Conservation (phyloP, 2,329 filamentous ascomycete species). For the Penicillium concentricum region DNA sequence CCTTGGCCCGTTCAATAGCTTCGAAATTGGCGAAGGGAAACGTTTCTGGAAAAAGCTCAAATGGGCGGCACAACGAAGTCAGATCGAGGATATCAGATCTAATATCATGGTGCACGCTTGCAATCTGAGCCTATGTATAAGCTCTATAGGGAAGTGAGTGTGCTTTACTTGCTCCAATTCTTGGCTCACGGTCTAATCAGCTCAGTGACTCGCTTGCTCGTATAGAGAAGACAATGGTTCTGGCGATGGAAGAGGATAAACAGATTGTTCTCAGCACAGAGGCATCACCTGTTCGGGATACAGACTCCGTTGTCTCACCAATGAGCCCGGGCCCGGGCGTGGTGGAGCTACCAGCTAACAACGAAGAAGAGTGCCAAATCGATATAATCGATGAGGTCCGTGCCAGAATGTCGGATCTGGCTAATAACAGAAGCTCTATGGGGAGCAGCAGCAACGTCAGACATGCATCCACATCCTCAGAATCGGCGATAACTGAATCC, state of each 20-base stretch:
- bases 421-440: not conserved
- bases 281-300: constrained; percentile 2
- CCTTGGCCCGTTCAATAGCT: constrained; percentile 20
- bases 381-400: not conserved
- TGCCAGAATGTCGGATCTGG: not conserved
- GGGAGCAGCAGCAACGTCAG: constrained; percentile 1
- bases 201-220: constrained; percentile 24
- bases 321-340: constrained; percentile 1
- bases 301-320: constrained; percentile 5
- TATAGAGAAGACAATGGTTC: constrained; percentile 23
- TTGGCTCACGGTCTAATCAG: not conserved
- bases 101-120: constrained; percentile 31
- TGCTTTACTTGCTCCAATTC: too few species aligned
- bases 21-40: constrained; percentile 23
- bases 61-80: constrained; percentile 27
- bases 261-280: constrained; percentile 5
- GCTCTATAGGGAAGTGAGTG: constrained; percentile 28
- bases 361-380: not conserved
- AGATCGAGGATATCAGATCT: constrained; percentile 29
- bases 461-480: constrained; percentile 20
- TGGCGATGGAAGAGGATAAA: constrained; percentile 24
- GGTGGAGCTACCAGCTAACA: not conserved
- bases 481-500: constrained; percentile 18
- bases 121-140: constrained; percentile 31
- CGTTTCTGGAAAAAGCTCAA: constrained; percentile 30